A percentile compares a stretch with the other conserved stretches of the same genome.
Evolutionary conservation across 306 rosid genomes (phyloP).

Genomic region (Lupinus albus): DNA sequence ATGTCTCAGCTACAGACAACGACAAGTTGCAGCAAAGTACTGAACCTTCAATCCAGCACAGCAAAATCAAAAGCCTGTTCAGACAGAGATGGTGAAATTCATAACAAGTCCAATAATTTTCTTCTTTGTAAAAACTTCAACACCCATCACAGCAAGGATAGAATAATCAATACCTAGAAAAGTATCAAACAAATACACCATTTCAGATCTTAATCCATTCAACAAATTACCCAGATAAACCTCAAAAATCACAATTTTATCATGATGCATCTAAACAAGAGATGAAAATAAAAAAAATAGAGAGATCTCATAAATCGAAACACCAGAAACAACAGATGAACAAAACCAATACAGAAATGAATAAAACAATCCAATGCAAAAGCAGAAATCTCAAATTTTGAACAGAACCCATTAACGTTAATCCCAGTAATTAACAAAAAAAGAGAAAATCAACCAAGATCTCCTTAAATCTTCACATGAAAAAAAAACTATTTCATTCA

Average conservation of each 20-base stretch:
- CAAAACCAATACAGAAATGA: conserved; percentile 33
- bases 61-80: conserved; percentile 53
- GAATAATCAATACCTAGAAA: conserved; percentile 41
- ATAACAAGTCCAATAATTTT: not conserved
- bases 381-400: conserved; percentile 33
- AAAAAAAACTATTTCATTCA: conserved; percentile 22
- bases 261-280: not conserved
- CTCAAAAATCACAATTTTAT: conserved; percentile 28
- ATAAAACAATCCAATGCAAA: too few species aligned
- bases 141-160: conserved; percentile 16
- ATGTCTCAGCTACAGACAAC: conserved; percentile 56
- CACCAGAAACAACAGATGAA: conserved; percentile 34
- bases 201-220: conserved; percentile 50
- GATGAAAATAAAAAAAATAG: conserved; percentile 31
- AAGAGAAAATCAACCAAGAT: conserved; percentile 35
- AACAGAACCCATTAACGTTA: conserved; percentile 37
- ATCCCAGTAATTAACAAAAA: conserved; percentile 22
- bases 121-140: conserved; percentile 5
- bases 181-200: conserved; percentile 7
- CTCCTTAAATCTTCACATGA: conserved; percentile 8
- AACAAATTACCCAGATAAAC: conserved; percentile 39
- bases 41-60: conserved; percentile 46
- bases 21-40: conserved; percentile 29
- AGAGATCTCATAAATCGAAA: conserved; percentile 46
- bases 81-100: conserved; percentile 43